These are phyloP conservation scores for Syncephalis fuscata DNA, from an alignment of 371 early-diverging fungal species.

Conservation along the genomic window DNA sequence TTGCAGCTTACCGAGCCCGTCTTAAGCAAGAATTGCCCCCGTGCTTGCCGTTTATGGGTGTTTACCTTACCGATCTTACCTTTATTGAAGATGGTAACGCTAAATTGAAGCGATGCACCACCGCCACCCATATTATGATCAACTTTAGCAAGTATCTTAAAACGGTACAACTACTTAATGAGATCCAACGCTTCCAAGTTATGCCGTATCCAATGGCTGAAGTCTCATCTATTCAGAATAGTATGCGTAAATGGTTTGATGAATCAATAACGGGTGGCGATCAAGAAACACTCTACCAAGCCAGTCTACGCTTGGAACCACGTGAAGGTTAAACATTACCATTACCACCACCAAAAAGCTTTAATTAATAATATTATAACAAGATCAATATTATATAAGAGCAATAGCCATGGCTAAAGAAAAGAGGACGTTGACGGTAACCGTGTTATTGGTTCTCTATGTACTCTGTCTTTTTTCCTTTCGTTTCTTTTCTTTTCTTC, in stretches of 20 bases:
- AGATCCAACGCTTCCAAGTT: conserved; percentile 83
- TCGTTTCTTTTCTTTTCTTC: too few species aligned
- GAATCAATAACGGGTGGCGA: conserved; percentile 38
- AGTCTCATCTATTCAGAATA: conserved; percentile 68
- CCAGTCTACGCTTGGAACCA: conserved; percentile 52
- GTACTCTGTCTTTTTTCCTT: too few species aligned
- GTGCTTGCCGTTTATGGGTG: conserved; percentile 80
- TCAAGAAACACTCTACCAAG: conserved; percentile 42
- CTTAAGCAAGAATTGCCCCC: conserved; percentile 78
- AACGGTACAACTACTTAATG: conserved; percentile 79
- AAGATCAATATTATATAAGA: too few species aligned
- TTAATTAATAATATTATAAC: not conserved
- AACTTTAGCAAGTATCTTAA: conserved; percentile 85
- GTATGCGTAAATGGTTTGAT: conserved; percentile 36
- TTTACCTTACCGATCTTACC: conserved; percentile 79
- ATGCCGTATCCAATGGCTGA: conserved; percentile 57
- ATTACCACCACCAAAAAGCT: not conserved
- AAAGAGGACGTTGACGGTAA: too few species aligned
- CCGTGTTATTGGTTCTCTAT: too few species aligned
- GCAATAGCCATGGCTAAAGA: too few species aligned
- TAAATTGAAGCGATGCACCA: conserved; percentile 37
- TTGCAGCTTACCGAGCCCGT: conserved; percentile 68
- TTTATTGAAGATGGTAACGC: conserved; percentile 90
- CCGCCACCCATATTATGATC: conserved; percentile 33
- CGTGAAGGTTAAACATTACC: conserved; percentile 31